Percentiles rank a stretch among this genome's conserved stretches.
Conservation (phyloP, 2,329 filamentous ascomycete species). For the Xylaria sp. region DNA sequence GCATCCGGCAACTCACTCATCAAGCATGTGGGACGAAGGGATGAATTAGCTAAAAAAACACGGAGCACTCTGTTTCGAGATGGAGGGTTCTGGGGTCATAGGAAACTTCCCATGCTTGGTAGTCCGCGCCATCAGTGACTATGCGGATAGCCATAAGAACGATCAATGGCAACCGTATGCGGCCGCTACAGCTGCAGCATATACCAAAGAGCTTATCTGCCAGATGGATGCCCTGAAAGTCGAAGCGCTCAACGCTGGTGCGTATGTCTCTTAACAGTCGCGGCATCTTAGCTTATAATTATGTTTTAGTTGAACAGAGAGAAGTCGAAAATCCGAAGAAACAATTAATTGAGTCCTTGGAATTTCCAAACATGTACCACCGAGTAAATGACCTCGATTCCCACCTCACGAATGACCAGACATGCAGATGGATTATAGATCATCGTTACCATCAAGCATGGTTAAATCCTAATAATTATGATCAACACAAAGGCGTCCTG, state of each 20-base stretch:
- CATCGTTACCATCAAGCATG: conserved; percentile 41
- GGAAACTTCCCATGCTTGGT: conserved; percentile 19
- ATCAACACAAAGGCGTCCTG: conserved; percentile 41
- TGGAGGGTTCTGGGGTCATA: conserved; percentile 19
- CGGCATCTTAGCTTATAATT: neutral
- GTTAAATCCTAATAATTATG: conserved; percentile 35
- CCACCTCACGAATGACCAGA: conserved; percentile 27
- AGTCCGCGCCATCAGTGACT: conserved; percentile 19
- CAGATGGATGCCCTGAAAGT: neutral
- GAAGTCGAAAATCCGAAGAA: neutral
- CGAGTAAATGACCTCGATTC: conserved; percentile 23
- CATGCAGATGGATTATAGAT: conserved; percentile 35
- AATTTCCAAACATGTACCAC: conserved; percentile 27
- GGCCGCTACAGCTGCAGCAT: conserved; percentile 9
- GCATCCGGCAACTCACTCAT: conserved; percentile 28
- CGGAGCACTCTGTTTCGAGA: conserved; percentile 26
- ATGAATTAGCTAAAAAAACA: neutral
- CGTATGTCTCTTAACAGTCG: neutral
- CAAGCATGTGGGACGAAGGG: conserved; percentile 9
- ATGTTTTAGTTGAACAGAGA: neutral
- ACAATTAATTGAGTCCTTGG: conserved; percentile 17
- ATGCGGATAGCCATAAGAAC: conserved; percentile 21
- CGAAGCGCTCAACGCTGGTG: neutral
- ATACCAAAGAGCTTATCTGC: conserved; percentile 2
- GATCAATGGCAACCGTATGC: conserved; percentile 20